Conservation (phyloP, 2,329 filamentous ascomycete genomes). For the Aspergillus puulaauensis region DNA sequence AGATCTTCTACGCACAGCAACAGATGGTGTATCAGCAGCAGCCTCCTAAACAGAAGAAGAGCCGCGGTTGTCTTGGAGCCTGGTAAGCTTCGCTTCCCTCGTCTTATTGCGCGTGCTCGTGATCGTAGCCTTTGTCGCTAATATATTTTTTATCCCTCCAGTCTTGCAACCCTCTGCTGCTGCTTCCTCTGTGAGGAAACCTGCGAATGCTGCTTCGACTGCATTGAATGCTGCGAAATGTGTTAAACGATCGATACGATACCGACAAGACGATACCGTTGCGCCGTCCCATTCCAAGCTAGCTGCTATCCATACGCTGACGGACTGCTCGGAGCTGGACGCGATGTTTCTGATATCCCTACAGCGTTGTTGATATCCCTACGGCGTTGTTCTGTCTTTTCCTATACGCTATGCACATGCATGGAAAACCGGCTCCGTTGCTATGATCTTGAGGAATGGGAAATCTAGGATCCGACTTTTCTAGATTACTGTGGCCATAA, state of each 20-base stretch:
- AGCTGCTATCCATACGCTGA: conserved; percentile 11
- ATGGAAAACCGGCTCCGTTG: not conserved
- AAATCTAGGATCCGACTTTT: not conserved
- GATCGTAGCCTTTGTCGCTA: not conserved
- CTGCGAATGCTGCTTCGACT: conserved; percentile 65
- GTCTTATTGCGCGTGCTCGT: not conserved
- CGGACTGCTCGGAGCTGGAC: conserved; percentile 4
- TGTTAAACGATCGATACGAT: conserved; percentile 31
- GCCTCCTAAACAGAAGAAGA: conserved; percentile 48
- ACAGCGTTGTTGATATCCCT: conserved; percentile 7
- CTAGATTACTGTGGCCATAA: not conserved
- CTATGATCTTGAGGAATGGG: not conserved
- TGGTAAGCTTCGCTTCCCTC: conserved; percentile 41
- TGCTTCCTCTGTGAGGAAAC: conserved; percentile 65
- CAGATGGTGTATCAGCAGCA: conserved; percentile 53
- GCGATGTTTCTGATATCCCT: conserved; percentile 12
- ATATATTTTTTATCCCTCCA: conserved; percentile 20
- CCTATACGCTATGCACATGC: not conserved
- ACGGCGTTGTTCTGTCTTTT: not conserved
- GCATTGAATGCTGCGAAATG: conserved; percentile 53
- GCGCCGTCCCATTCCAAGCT: conserved; percentile 7
- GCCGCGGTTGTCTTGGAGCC: conserved; percentile 51
- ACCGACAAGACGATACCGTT: conserved; percentile 19
- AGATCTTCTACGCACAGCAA: not conserved
- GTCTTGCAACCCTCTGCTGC: conserved; percentile 60